Evolutionary conservation across 1,284 basidiomycete species (phyloP).

Genomic region (Boletus semigastroideus): DNA sequence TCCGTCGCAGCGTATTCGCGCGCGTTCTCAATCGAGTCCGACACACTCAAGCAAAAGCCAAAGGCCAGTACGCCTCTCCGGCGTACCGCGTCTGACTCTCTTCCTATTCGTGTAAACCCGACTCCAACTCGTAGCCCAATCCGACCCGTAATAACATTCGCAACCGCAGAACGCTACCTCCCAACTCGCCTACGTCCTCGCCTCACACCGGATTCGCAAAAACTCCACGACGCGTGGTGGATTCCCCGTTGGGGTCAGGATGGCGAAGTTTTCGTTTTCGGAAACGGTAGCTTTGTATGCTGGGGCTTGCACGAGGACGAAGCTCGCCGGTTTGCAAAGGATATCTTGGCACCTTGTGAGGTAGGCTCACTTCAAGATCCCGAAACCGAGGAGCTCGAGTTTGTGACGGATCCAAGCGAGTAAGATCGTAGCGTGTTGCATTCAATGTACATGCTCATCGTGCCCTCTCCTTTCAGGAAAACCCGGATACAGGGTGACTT

Average conservation of each 20-base stretch:
- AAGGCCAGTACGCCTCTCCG: conserved; percentile 76
- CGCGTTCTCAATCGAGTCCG: conserved; percentile 21
- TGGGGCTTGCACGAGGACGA: conserved; percentile 88
- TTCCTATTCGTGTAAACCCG: conserved; percentile 75
- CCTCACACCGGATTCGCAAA: conserved; percentile 52
- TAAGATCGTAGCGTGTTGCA: conserved; percentile 18
- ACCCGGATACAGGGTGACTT: conserved; percentile 87
- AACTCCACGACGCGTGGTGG: conserved; percentile 76
- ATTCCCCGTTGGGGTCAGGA: conserved; percentile 72
- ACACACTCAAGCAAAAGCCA: conserved; percentile 53
- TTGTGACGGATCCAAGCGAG: conserved; percentile 85
- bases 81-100: conserved; percentile 65
- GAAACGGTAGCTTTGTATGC: conserved; percentile 82
- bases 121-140: conserved; percentile 77
- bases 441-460: conserved; percentile 4
- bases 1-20: conserved; percentile 7
- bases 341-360: conserved; percentile 63
- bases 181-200: conserved; percentile 55
- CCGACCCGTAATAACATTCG: conserved; percentile 69
- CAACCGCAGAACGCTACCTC: conserved; percentile 74
- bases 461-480: conserved; percentile 43
- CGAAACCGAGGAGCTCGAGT: conserved; percentile 89
- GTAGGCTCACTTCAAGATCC: conserved; percentile 63
- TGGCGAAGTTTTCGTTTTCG: conserved; percentile 88
- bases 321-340: conserved; percentile 62